Base-by-base conservation (phyloP, 2,329 filamentous ascomycete genomes). In the Acrodontium crateriforme region DNA sequence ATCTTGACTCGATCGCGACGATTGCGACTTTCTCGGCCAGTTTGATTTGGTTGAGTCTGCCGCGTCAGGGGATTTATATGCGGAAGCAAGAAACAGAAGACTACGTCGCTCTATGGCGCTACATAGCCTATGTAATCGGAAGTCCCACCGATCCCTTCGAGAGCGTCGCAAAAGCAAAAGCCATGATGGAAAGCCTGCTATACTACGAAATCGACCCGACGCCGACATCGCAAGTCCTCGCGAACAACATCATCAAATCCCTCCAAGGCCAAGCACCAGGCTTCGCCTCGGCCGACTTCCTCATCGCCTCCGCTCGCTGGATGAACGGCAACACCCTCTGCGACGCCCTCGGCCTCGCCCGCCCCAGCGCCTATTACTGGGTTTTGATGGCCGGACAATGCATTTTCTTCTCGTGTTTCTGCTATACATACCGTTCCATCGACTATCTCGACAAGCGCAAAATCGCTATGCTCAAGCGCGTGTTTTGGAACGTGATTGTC, bases 41-140 rank as follows among this genome's bases (percentile, higher is more conserved):
- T 0, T 52, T 83, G 2, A 63, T 84, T 34, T 84, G 69, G 63
- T 48, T 81, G 15, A 68, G 69, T 14, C 62, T 85, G 4, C 79
- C 79, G 0, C 63, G 77, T 0, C 79, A 85, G 54, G 80, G 79
- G 2, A 72, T 87, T 30, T 74, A 59, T 39, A 55, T 80, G 15
- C 63, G 65, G 0, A 32, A 61, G 16, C 66, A 68, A 32, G 78
- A 87, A 46, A 71, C 69, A 2, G 46, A 47, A 2, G 78, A 84
- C 43, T 85, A 81, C 46, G 60, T 81, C 24, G 77, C 78, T 0
- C 57, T 87, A 1, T 87, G 79, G 78, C 67, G 79, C 3, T 78
- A 80, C 37, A 69, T 85, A 9, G 78, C 69, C 1, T 65, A 81
- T 44, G 60, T 84, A 16, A 65, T 83, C 42, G 80, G 79, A 9